phyloP scores from a whole-genome alignment of 352 stramenopile genomes.

The Phytophthora cactorum region DNA sequence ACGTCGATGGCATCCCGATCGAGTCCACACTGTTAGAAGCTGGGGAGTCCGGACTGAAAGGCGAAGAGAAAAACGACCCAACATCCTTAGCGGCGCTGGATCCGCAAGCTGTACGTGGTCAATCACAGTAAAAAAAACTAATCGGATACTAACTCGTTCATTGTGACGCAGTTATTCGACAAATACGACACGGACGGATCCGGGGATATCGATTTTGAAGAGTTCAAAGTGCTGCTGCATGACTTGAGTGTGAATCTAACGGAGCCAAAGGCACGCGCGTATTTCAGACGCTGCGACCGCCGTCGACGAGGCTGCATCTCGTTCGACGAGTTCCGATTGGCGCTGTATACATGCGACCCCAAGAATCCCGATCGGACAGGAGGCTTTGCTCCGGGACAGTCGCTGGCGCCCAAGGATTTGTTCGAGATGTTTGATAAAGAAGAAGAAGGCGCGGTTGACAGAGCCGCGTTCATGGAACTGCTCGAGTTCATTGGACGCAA shows the following conservation, averaged over 20 bases:
- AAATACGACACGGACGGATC: constrained; percentile 84
- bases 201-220: constrained; percentile 77
- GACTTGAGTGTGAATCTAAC: constrained; percentile 67
- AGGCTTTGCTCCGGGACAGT: constrained; percentile 73
- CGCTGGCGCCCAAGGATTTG: constrained; percentile 76
- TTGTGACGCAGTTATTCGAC: constrained; percentile 66
- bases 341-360: constrained; percentile 81
- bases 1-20: constrained; percentile 78
- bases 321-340: constrained; percentile 83
- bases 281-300: constrained; percentile 83
- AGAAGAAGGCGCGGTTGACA: constrained; percentile 71
- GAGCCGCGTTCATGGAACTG: constrained; percentile 69
- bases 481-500: constrained; percentile 74
- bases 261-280: constrained; percentile 73
- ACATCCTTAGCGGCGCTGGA: constrained; percentile 53
- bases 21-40: constrained; percentile 63
- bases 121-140: neutral
- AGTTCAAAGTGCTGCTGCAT: constrained; percentile 76
- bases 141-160: neutral
- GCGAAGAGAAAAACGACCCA: constrained; percentile 49
- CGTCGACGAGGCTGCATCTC: constrained; percentile 67
- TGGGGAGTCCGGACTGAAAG: constrained; percentile 47
- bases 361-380: constrained; percentile 74
- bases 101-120: constrained; percentile 45
- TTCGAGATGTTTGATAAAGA: constrained; percentile 86